Evolutionary conservation across 2,329 filamentous ascomycete genomes (phyloP), one percentile per base, ranked within the genome.

Genomic region (Aspergillus costaricaensis): DNA sequence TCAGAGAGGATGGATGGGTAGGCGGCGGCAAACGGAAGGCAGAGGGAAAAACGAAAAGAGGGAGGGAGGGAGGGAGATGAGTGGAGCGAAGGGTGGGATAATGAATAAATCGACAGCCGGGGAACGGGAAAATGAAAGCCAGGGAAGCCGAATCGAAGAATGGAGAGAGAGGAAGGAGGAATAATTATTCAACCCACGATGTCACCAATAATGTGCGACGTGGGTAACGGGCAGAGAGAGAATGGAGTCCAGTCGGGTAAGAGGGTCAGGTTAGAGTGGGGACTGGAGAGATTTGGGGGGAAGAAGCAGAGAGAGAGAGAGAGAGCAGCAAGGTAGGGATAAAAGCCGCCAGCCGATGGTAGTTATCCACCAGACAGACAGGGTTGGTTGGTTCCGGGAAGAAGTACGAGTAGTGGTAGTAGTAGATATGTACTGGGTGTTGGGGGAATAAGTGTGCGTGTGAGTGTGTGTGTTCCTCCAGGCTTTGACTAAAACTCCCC

Each of bases 401-500:
- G 9, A 19, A 9, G 39, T 43, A 19, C 15, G 39, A 27, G 25
- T 27, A 27, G 25, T 27, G 7, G 25, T 27, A 8, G 25, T 27
- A 3, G 25, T 27, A 8, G 25, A 7, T 7, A 43, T n/a, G 12
- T 43, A 43, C 7, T 19, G n/a, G 19, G 21, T 19, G 23, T 41
- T 14, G 10, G 5, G 57, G 57, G 25, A 41, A 39, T 50, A 15
- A 44, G 55, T 62, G 38, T 48, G 47, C 23, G 57, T 49, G 58
- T 30, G 27, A 0, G 27, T 1, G 9, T 30, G 27, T 30, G 27
- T 30, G 27, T 30, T 30, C 9, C 27, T 30, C 27, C 27, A 58
- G 57, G 56, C 60, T 36, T 36, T 36, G 32, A 36, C 32, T 36
- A 36, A 62, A 64, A 48, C 63, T 56, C 60, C 66, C 61, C 48